phyloP scores from a whole-genome alignment of 164 flowering plant genomes.

The Liquidambar formosana region DNA sequence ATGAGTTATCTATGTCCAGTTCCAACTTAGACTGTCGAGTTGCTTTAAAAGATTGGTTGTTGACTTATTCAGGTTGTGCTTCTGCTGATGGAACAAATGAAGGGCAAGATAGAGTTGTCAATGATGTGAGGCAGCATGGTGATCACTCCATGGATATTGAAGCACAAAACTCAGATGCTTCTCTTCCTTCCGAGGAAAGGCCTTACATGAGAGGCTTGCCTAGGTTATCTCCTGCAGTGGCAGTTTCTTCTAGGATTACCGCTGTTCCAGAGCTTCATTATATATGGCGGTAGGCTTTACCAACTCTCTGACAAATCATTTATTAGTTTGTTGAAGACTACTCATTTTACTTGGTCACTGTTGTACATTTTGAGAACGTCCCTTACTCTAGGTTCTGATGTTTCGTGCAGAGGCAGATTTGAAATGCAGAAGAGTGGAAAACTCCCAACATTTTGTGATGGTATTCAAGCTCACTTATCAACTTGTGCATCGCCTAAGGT shows the following conservation, averaged over 20 bases:
- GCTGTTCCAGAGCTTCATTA: slow-evolving; percentile 55
- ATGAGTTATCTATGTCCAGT: slow-evolving; percentile 29
- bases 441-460: slow-evolving; percentile 32
- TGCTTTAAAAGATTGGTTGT: slow-evolving; percentile 5
- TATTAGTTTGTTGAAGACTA: neutral
- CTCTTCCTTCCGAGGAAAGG: slow-evolving; percentile 20
- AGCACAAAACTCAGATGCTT: slow-evolving; percentile 7
- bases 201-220: slow-evolving; percentile 12
- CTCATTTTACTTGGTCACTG: neutral
- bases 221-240: neutral
- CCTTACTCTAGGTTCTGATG: neutral
- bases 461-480: slow-evolving; percentile 80
- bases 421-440: slow-evolving; percentile 48
- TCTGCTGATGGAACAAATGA: slow-evolving; percentile 17
- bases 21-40: slow-evolving; percentile 23
- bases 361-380: neutral
- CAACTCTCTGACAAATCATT: slow-evolving; percentile 1
- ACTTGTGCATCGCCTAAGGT: slow-evolving; percentile 66
- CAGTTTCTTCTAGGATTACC: slow-evolving; percentile 2
- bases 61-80: neutral
- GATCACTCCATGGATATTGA: slow-evolving; percentile 5
- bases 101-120: neutral
- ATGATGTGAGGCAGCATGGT: slow-evolving; percentile 15
- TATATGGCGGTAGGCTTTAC: slow-evolving; percentile 63
- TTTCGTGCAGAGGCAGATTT: slow-evolving; percentile 61